Base-by-base conservation (phyloP, 2,329 filamentous ascomycete genomes). In the Elsinoe batatas region DNA sequence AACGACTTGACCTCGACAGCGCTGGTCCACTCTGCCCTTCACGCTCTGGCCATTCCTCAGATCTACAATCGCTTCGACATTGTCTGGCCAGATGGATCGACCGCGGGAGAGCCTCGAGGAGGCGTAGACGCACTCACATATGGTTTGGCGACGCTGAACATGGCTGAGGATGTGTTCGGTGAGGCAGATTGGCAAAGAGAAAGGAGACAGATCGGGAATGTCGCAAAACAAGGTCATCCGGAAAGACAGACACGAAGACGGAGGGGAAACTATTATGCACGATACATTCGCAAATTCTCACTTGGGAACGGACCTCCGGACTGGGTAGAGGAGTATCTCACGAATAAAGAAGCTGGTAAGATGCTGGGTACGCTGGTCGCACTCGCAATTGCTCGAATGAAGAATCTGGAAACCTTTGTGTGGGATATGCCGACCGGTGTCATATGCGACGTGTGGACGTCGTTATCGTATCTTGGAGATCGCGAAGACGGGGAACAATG, bases 361-460 rank as follows among this genome's bases (percentile, higher is more conserved):
- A 90, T 93, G 87, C 76, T 93, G n/a, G 87, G 87, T 4, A 91
- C 87, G 1, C 72, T 93, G 50, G 87, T 90, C 11, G 86, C 87
- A 8, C 72, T 91, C 60, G 86, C 87, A 11, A 77, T 93, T n/a
- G 82, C 84, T 42, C 84, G 86, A 59, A 93, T 93, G 88, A 74
- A 82, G 53, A 88, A 88, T 64, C 76, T 94, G 37, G 88, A 93
- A 69, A 83, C 82, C 0, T 93, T 93, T 64, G 77, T 88, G 2
- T 93, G 88, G 88, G 88, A 94, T 64, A 91, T 93, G 88, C 88
- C 88, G 0, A 93, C 88, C 0, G 88, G 88, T 1, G 85, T 93
- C 15, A 72, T 90, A 54, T 79, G 87, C 54, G 87, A 91, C 66
- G 85, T 91, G 26, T 93, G 89, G 79, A 80, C 89, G 65, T 84